Conservation (phyloP, 1,284 basidiomycete genomes). For the Polyporus tsugae region DNA sequence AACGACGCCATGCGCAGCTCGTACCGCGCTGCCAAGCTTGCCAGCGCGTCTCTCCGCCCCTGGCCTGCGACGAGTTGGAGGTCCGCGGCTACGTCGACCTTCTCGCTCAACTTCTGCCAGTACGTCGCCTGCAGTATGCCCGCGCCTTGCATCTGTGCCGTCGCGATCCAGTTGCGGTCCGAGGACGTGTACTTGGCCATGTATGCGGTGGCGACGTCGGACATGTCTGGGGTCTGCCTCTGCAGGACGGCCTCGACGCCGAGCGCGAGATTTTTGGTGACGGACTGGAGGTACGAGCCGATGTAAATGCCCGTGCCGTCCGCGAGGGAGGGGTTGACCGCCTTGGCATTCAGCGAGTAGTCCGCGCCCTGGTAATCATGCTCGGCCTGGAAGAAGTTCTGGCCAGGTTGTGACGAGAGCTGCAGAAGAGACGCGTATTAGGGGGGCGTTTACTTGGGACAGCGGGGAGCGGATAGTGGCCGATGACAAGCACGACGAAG, state of each 20-base stretch:
- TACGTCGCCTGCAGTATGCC: slow-evolving; percentile 94
- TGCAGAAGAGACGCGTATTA: slow-evolving; percentile 39
- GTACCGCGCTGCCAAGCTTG: slow-evolving; percentile 95
- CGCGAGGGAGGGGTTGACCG: slow-evolving; percentile 90
- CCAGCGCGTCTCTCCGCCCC: slow-evolving; percentile 87
- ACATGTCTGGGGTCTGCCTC: slow-evolving; percentile 73
- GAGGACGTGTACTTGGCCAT: slow-evolving; percentile 86
- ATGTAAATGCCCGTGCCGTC: slow-evolving; percentile 96
- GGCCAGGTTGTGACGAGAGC: slow-evolving; percentile 75
- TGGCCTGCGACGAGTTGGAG: slow-evolving; percentile 85
- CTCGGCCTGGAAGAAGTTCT: slow-evolving; percentile 93
- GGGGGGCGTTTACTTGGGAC: slow-evolving; percentile 24
- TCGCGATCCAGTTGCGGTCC: slow-evolving; percentile 90
- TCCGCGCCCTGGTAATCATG: slow-evolving; percentile 95
- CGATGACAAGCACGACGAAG: background rate
- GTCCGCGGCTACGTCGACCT: slow-evolving; percentile 99
- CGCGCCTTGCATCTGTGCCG: slow-evolving; percentile 88
- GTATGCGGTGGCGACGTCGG: slow-evolving; percentile 86
- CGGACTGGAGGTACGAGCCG: slow-evolving; percentile 94
- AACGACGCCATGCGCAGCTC: slow-evolving; percentile 95
- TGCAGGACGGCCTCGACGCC: slow-evolving; percentile 94
- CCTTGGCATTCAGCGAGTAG: slow-evolving; percentile 89
- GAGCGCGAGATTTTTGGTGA: slow-evolving; percentile 91
- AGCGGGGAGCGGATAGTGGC: background rate
- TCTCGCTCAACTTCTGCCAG: slow-evolving; percentile 95